Percentiles rank a stretch among this genome's conserved stretches.
Evolutionary conservation across 441 rosid genomes (phyloP).

Genomic region (Erysimum cheiri): DNA sequence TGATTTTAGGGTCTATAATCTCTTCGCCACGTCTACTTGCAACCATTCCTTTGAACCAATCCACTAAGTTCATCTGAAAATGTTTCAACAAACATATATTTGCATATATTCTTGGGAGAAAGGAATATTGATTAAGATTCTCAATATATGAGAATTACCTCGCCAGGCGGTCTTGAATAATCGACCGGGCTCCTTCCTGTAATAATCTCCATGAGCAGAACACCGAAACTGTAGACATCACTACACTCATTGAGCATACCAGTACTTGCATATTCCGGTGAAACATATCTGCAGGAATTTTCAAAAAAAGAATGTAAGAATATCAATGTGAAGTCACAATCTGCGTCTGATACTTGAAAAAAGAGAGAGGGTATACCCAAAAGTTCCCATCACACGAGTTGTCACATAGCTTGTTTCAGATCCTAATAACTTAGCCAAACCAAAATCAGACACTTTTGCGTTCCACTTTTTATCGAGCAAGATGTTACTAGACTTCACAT

Average conservation of each 20-base stretch:
- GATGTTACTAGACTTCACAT: constrained; percentile 95
- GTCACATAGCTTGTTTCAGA: constrained; percentile 92
- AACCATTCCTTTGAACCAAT: constrained; percentile 97
- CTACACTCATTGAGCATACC: constrained; percentile 98
- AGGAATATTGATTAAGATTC: neutral
- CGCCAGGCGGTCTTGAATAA: constrained; percentile 89
- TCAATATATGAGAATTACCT: constrained; percentile 51
- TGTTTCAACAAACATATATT: neutral
- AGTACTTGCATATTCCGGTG: constrained; percentile 97
- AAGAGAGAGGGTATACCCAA: constrained; percentile 54
- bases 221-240: constrained; percentile 95
- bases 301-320: neutral
- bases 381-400: constrained; percentile 98
- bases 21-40: constrained; percentile 90
- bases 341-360: neutral
- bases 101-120: constrained; percentile 19
- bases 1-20: constrained; percentile 75
- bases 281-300: constrained; percentile 70
- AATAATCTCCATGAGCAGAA: constrained; percentile 92
- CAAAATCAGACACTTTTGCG: constrained; percentile 92
- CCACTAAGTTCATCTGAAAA: constrained; percentile 84
- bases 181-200: constrained; percentile 93
- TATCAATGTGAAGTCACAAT: neutral
- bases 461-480: constrained; percentile 89
- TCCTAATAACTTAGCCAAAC: constrained; percentile 92